Percentiles rank a stretch among this genome's conserved stretches.
Evolutionary conservation across 257 asterid genomes (phyloP).

Genomic region (Capsicum rhomboideum): DNA sequence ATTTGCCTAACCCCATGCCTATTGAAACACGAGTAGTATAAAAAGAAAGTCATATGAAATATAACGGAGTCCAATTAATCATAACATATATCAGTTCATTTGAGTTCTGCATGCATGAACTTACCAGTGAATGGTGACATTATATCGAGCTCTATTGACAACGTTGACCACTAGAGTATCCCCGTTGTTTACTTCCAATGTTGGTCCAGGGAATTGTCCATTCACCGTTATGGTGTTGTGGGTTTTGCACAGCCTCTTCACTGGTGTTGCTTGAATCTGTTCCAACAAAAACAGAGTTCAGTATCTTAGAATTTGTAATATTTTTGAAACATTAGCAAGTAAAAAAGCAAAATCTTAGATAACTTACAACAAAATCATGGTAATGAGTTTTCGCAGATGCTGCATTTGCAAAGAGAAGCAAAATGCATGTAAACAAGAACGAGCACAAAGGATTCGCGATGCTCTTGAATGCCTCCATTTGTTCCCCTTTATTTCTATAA

Average conservation of each 20-base stretch:
- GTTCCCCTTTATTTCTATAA: not conserved
- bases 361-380: slow-evolving; percentile 62
- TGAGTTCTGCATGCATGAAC: not conserved
- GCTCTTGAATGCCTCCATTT: slow-evolving; percentile 12
- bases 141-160: slow-evolving; percentile 58
- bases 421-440: slow-evolving; percentile 17
- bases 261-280: slow-evolving; percentile 66
- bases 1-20: slow-evolving; percentile 87
- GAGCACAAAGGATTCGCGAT: slow-evolving; percentile 6
- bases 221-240: slow-evolving; percentile 57
- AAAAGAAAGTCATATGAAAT: not conserved
- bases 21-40: not conserved
- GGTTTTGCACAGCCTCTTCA: slow-evolving; percentile 47
- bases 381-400: slow-evolving; percentile 42
- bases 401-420: slow-evolving; percentile 28
- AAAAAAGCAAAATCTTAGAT: not conserved
- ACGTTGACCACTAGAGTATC: slow-evolving; percentile 74
- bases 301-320: not conserved
- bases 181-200: slow-evolving; percentile 62
- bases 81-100: not conserved
- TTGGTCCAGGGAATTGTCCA: slow-evolving; percentile 76
- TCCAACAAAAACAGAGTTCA: not conserved
- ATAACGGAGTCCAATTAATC: not conserved
- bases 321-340: not conserved
- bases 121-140: slow-evolving; percentile 78